Base-by-base conservation (phyloP, 75 land plant genomes). In the Cryptomeria japonica region DNA sequence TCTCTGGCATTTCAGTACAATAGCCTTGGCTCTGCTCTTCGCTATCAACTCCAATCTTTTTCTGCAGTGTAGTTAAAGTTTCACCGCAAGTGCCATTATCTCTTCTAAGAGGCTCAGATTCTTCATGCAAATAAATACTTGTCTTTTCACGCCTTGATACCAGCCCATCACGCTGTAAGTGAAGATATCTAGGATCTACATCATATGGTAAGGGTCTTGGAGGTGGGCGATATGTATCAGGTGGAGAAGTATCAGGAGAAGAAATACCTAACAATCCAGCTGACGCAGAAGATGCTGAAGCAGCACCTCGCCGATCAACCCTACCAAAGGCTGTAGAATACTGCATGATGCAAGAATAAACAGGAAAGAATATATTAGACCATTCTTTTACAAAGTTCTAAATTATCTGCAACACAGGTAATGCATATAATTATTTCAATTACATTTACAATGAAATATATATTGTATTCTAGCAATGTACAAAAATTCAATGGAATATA, bases 181-280 rank as follows among this genome's bases (percentile, higher is more conserved):
- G 86, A 16, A 91, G 87, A 82, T 87, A 88, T 85, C 94, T 94
- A 55, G 94, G 91, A 84, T 93, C 94, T 51, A 88, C 89, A 85
- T 94, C 95, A 87, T 89, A 93, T n/a, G 95, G 94, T 89, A 95
- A 86, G 28, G 96, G 94, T 73, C 91, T 87, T 80, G 95, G 95
- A 75, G 94, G 94, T 73, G 93, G 90, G 14, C 90, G 91, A 22
- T 70, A 93, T 14, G 88, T 91, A 32, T 94, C 93, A 70, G 90
- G 55, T 28, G 86, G 34, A 25, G 90, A 80, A 47, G 55, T 88
- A 31, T 87, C 90, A 84, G 80, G 80, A 37, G 88, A 70, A 86
- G 87, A 44, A 32, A 82, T 82, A 37, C 80, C 80, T 42, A 85
- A 44, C 78, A 88, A 58, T 49, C 88, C 88, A 51, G 88, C 53